Conservation (phyloP, 2,329 filamentous ascomycete genomes). For the Coniella vitis region DNA sequence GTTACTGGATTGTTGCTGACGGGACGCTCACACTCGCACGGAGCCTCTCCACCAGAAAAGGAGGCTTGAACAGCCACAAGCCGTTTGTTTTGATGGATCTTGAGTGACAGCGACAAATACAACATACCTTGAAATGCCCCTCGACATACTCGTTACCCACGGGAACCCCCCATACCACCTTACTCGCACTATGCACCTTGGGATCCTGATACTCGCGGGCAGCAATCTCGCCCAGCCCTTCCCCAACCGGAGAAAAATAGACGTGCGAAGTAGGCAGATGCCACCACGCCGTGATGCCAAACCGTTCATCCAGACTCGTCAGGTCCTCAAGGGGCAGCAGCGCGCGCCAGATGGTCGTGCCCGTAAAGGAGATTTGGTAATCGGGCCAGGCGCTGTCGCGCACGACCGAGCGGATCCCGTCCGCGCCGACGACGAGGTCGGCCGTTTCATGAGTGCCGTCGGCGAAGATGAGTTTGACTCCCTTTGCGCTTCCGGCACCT, state of each 20-base stretch:
- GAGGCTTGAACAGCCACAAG: no score
- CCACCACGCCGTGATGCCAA: constrained; percentile 33
- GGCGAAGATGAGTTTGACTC: constrained; percentile 36
- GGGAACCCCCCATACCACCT: constrained; percentile 31
- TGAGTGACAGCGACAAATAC: no score
- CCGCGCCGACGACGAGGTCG: constrained; percentile 44
- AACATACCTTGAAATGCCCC: constrained; percentile 28
- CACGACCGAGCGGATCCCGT: constrained; percentile 43
- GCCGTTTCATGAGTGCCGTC: constrained; percentile 33
- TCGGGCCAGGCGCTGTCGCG: constrained; percentile 13
- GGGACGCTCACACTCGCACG: no score
- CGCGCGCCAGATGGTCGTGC: constrained; percentile 41
- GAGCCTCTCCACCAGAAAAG: no score
- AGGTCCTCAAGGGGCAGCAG: constrained; percentile 32
- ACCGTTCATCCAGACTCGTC: constrained; percentile 24
- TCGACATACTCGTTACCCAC: constrained; percentile 29
- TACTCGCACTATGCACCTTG: constrained; percentile 22
- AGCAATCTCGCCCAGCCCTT: constrained; percentile 33
- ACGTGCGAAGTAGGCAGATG: constrained; percentile 35
- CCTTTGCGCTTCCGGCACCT: constrained; percentile 16
- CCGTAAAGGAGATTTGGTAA: constrained; percentile 26
- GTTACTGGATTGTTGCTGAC: no score
- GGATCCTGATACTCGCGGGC: constrained; percentile 28
- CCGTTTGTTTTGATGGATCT: no score
- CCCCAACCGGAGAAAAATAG: constrained; percentile 34